These are phyloP conservation scores for Kalanchoe fedtschenkoi DNA, from an alignment of 164 flowering plant species.

Conservation along the genomic window DNA sequence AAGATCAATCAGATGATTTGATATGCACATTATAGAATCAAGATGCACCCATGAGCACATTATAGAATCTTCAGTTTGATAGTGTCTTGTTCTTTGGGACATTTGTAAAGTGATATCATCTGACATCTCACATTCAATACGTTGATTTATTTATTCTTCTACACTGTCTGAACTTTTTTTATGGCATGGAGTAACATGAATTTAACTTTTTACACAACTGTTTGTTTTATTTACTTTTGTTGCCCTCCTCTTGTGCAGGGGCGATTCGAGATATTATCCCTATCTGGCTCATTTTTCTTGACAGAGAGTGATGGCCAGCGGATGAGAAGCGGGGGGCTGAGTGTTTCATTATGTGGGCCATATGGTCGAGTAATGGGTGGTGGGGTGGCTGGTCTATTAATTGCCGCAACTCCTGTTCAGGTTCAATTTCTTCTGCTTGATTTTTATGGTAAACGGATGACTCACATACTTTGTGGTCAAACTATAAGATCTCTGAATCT, in stretches of 20 bases:
- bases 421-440: slow-evolving; percentile 19
- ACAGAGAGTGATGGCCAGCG: slow-evolving; percentile 65
- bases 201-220: not conserved
- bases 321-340: slow-evolving; percentile 80
- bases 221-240: not conserved
- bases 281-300: slow-evolving; percentile 75
- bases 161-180: not conserved
- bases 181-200: not conserved
- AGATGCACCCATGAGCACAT: too few species aligned
- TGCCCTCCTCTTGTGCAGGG: slow-evolving; percentile 39
- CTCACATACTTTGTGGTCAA: not conserved
- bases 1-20: too few species aligned
- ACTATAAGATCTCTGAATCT: too few species aligned
- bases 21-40: too few species aligned
- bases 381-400: slow-evolving; percentile 75
- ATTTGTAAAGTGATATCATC: too few species aligned
- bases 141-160: not conserved
- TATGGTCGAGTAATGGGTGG: slow-evolving; percentile 94
- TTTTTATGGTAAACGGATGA: not conserved
- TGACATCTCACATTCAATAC: too few species aligned
- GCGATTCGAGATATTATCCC: slow-evolving; percentile 71
- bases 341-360: slow-evolving; percentile 72
- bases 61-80: too few species aligned
- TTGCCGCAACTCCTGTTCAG: slow-evolving; percentile 87
- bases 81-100: too few species aligned